Base-by-base conservation (phyloP, 345 rosid genomes). In the Cardamine occulta region DNA sequence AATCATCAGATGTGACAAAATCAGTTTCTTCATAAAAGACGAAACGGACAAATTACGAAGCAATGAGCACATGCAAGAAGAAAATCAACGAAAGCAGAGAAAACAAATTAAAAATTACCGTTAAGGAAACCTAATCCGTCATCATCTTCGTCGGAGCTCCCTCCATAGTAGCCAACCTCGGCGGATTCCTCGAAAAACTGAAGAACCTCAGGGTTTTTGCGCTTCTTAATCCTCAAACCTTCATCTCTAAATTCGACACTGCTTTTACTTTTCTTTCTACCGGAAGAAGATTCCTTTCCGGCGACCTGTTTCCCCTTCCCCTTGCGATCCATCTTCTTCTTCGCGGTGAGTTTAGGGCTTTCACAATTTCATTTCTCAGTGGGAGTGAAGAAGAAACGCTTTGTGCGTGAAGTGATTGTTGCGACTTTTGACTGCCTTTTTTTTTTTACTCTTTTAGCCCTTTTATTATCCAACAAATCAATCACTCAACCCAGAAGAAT, bases 151-250 rank as follows among this genome's bases (percentile, higher is more conserved):
- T 79, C 85, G 35, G 76, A 81, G 70, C 89, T 82, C n/a, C 73
- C 76, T 15, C 80, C 86, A 19, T 68, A 81, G 70, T 79, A 84
- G 44, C 76, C 83, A 40, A 78, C 81, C 26, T 63, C 89, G 9
- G 91, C 86, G 8, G 84, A 56, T 47, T 88, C 96, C 42, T 90
- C 89, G 68, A 90, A 81, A 81, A 90, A 90, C 82, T 84, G 87
- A 58, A 90, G 85, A 32, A 88, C 87, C 5, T 57, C 79, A n/a
- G 79, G 82, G 35, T 78, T 82, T 70, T 73, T 86, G 70, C 84
- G 81, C 74, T 83, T 86, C 15, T 49, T 76, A 59, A 77, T 77
- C 39, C 72, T 57, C 28, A 84, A 69, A 40, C 80, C 84, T 24
- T 79, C 86, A 4, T 74, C 84, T 56, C 80, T 63, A 15, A 70